Percentiles rank a stretch among this genome's conserved stretches.
These are phyloP conservation scores for Paspalum notatum DNA, from an alignment of 176 grass and related monocot species.

Conservation along the genomic window DNA sequence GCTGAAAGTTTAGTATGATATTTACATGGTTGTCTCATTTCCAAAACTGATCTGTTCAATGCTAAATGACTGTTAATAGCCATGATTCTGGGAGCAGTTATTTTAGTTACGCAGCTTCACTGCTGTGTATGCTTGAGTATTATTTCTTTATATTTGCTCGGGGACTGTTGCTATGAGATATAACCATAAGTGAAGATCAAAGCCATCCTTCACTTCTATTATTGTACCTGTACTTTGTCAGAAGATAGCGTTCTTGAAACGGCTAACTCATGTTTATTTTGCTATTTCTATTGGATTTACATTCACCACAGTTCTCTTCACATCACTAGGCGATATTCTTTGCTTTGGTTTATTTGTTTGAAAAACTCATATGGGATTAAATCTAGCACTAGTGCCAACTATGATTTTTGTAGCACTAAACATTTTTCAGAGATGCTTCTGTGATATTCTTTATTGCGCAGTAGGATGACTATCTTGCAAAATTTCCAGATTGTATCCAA, in stretches of 20 bases:
- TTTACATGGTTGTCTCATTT: slow-evolving; percentile 2
- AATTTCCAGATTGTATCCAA: slow-evolving; percentile 97
- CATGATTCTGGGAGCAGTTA: neutral
- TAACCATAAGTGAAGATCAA: neutral
- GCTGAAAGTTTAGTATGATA: neutral
- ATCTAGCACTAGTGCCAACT: neutral
- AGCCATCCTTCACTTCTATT: slow-evolving; percentile 7
- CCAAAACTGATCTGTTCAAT: neutral
- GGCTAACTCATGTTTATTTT: slow-evolving; percentile 2
- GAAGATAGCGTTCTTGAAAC: slow-evolving; percentile 21
- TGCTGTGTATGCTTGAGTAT: neutral
- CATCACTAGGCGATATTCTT: slow-evolving; percentile 7
- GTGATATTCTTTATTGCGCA: slow-evolving; percentile 31
- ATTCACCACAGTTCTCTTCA: neutral
- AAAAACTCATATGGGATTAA: slow-evolving; percentile 15
- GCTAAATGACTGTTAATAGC: neutral
- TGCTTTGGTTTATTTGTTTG: neutral
- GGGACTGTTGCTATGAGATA: neutral
- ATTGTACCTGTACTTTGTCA: neutral
- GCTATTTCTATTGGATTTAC: slow-evolving; percentile 14
- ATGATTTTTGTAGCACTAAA: slow-evolving; percentile 15
- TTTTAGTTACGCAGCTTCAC: slow-evolving; percentile 4
- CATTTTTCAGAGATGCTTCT: slow-evolving; percentile 11
- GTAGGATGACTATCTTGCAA: slow-evolving; percentile 36
- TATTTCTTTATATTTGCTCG: neutral